A percentile compares a stretch with the other conserved stretches of the same genome.
phyloP scores from a whole-genome alignment of 352 stramenopile genomes.

The Globisporangium alternatum region DNA sequence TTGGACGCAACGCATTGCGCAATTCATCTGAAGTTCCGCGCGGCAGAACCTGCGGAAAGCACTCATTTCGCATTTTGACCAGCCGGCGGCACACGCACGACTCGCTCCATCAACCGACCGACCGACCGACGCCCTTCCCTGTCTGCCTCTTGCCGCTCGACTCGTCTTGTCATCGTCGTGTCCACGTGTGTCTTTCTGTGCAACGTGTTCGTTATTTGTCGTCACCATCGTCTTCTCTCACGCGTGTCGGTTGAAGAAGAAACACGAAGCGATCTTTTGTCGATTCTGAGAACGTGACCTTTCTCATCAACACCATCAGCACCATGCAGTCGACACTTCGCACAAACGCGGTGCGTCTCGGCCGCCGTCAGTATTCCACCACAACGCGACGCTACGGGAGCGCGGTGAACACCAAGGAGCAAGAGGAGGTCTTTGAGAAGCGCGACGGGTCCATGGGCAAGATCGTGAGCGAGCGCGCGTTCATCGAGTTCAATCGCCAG shows the following conservation, averaged over 20 bases:
- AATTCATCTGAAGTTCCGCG: no score
- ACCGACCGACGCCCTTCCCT: neutral
- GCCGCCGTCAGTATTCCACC: slow-evolving; percentile 4
- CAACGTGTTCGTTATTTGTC: no score
- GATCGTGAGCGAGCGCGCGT: slow-evolving; percentile 73
- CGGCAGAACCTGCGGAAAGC: slow-evolving; percentile 6
- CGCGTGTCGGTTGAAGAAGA: neutral
- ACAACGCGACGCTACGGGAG: slow-evolving; percentile 22
- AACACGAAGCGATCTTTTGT: neutral
- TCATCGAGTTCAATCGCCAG: slow-evolving; percentile 81
- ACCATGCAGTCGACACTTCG: slow-evolving; percentile 16
- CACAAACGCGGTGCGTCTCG: slow-evolving; percentile 1
- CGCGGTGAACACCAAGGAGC: slow-evolving; percentile 17
- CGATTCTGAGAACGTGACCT: neutral
- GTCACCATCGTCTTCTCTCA: no score
- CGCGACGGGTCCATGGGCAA: slow-evolving; percentile 65
- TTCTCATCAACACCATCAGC: neutral
- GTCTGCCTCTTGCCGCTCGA: neutral
- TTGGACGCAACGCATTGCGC: no score
- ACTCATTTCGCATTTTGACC: slow-evolving; percentile 14
- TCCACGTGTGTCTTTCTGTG: no score
- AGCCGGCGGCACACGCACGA: slow-evolving; percentile 4
- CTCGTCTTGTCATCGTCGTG: neutral
- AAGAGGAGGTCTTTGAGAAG: slow-evolving; percentile 41
- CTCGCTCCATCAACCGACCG: neutral